Evolutionary conservation across 2,329 filamentous ascomycete genomes (phyloP).

Genomic region (Fusarium nodosum): DNA sequence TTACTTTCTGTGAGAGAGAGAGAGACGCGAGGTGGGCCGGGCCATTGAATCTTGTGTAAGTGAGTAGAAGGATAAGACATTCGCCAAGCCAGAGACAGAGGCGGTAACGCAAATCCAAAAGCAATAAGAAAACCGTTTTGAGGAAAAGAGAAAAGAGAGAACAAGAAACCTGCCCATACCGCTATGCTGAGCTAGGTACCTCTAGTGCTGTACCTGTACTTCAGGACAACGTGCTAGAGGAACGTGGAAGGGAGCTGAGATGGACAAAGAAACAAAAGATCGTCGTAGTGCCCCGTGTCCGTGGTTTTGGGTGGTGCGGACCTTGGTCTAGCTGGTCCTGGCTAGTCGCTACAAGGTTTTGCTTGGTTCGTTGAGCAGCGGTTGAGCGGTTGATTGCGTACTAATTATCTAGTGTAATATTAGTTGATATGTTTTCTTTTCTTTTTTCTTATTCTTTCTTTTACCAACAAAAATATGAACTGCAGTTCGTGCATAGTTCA

Average conservation of each 20-base stretch:
- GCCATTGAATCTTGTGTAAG: conserved; percentile 33
- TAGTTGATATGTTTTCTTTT: conserved; percentile 23
- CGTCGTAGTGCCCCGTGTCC: conserved; percentile 48
- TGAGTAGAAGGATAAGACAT: conserved; percentile 31
- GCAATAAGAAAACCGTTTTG: conserved; percentile 41
- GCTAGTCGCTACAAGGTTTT: conserved; percentile 41
- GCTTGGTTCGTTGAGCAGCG: conserved; percentile 23
- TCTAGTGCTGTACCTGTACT: conserved; percentile 9
- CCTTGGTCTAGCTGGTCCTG: conserved; percentile 41
- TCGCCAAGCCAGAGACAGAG: conserved; percentile 35
- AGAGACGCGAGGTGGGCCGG: conserved; percentile 43
- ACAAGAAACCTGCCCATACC: conserved; percentile 34
- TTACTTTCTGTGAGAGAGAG: conserved; percentile 40
- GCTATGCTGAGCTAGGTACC: conserved; percentile 18
- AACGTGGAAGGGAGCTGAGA: conserved; percentile 31
- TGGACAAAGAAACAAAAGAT: conserved; percentile 46
- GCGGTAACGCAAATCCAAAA: conserved; percentile 43
- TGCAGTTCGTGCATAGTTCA: conserved; percentile 17
- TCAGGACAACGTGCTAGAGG: not conserved
- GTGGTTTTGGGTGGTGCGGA: conserved; percentile 50
- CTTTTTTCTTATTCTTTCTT: conserved; percentile 3
- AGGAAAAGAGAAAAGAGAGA: conserved; percentile 49
- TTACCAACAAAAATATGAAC: conserved; percentile 1
- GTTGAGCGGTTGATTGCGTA: conserved; percentile 38
- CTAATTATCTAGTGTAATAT: conserved; percentile 26